phyloP scores from a whole-genome alignment of 345 rosid genomes.

The Citrus cavaleriei region DNA sequence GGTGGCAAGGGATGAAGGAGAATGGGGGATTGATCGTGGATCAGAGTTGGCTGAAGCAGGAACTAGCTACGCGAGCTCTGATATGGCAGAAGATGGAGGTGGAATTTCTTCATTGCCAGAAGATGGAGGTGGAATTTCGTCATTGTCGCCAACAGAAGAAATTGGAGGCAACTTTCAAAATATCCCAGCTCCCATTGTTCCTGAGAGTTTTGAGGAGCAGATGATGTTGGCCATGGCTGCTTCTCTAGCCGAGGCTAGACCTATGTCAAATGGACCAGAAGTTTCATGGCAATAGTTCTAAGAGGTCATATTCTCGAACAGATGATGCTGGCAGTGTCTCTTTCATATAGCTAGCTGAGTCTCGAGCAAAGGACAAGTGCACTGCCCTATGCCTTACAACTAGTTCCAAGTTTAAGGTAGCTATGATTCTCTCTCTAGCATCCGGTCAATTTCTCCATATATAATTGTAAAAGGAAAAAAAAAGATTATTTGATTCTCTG shows the following conservation, averaged over 20 bases:
- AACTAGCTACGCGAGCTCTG: slow-evolving; percentile 64
- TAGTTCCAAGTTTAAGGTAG: slow-evolving; percentile 21
- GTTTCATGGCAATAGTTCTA: slow-evolving; percentile 64
- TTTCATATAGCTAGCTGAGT: slow-evolving; percentile 11
- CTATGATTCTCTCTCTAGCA: slow-evolving; percentile 9
- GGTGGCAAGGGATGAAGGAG: slow-evolving; percentile 37
- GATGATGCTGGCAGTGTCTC: slow-evolving; percentile 17
- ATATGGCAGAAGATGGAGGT: slow-evolving; percentile 40
- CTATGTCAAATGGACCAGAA: slow-evolving; percentile 44
- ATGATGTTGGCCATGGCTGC: slow-evolving; percentile 97
- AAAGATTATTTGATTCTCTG: slow-evolving; percentile 10
- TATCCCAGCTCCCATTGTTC: slow-evolving; percentile 50
- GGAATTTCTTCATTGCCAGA: slow-evolving; percentile 40
- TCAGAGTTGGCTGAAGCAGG: slow-evolving; percentile 69
- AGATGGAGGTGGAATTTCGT: slow-evolving; percentile 37
- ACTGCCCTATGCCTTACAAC: background rate
- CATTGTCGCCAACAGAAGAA: slow-evolving; percentile 36
- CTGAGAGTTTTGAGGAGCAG: slow-evolving; percentile 92
- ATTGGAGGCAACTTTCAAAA: slow-evolving; percentile 29
- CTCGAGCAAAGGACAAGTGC: slow-evolving; percentile 15
- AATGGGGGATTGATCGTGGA: slow-evolving; percentile 51
- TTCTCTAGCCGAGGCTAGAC: slow-evolving; percentile 84
- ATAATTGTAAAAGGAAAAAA: slow-evolving; percentile 23
- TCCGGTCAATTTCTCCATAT: slow-evolving; percentile 5
- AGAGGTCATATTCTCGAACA: background rate